Percentiles rank a stretch among this genome's conserved stretches.
phyloP scores from a whole-genome alignment of 768 basidiomycete genomes.

The Mycena rosella region DNA sequence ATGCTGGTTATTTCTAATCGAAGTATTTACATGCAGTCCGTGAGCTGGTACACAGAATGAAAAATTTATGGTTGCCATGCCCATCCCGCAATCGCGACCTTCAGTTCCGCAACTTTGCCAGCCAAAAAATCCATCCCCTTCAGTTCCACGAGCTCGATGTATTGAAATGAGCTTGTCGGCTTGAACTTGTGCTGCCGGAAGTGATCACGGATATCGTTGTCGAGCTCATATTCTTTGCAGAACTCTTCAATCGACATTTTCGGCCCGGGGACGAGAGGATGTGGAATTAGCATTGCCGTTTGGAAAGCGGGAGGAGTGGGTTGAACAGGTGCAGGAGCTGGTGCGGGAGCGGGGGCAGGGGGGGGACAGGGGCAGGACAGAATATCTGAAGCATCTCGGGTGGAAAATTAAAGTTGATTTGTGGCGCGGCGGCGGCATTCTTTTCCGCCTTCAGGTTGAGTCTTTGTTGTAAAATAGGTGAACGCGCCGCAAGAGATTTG shows the following conservation, averaged over 20 bases:
- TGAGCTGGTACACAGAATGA: no score
- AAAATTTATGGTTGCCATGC: not conserved
- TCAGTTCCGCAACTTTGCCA: no score
- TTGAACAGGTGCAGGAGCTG: not conserved
- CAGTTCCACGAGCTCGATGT: slow-evolving; percentile 31
- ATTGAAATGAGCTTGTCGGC: slow-evolving; percentile 32
- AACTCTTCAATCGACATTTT: not conserved
- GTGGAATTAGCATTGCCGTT: slow-evolving; percentile 1
- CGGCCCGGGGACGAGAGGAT: not conserved
- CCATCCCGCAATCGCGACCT: not conserved
- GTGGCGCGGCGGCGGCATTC: no score
- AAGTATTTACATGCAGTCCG: no score
- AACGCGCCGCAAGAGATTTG: not conserved
- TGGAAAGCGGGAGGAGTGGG: no score
- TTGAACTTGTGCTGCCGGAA: slow-evolving; percentile 27
- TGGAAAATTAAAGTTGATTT: no score
- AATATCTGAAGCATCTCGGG: not conserved
- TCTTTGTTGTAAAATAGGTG: no score
- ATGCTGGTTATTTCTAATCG: slow-evolving; percentile 18
- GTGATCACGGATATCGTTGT: not conserved
- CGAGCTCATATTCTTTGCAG: not conserved
- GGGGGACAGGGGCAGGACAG: not conserved
- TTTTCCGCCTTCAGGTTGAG: no score
- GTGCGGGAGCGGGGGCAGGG: not conserved
- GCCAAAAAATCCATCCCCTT: slow-evolving; percentile 37